Conservation (phyloP, 352 stramenopile species). For the Globisporangium recalcitrans region DNA sequence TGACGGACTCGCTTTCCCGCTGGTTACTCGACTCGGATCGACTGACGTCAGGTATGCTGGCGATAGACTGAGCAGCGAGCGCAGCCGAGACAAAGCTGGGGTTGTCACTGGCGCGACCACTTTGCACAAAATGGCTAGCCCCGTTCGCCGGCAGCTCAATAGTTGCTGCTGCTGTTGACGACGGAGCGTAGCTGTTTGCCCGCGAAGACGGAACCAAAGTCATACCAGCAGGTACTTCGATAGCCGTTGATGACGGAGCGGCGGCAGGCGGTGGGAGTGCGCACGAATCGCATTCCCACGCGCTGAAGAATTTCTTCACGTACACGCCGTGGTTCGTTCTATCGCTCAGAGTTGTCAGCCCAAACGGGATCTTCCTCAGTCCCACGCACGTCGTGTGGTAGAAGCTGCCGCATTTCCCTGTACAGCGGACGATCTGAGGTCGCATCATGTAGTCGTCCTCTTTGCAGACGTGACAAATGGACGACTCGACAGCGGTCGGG, state of each 20-base stretch:
- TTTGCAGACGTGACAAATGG: conserved; percentile 51
- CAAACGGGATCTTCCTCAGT: conserved; percentile 75
- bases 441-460: conserved; percentile 85
- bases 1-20: conserved; percentile 15
- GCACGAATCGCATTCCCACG: conserved; percentile 67
- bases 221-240: conserved; percentile 37
- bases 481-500: conserved; percentile 24
- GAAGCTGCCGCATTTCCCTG: conserved; percentile 35
- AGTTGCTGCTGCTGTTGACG: neutral
- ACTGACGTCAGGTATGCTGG: neutral
- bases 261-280: conserved; percentile 15
- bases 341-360: conserved; percentile 77
- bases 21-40: conserved; percentile 4
- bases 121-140: neutral
- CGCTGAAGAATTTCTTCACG: conserved; percentile 80
- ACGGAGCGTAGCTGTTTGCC: conserved; percentile 18
- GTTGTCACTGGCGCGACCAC: neutral
- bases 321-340: conserved; percentile 75
- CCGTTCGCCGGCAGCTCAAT: neutral
- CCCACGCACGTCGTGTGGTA: conserved; percentile 79
- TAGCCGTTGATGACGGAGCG: neutral
- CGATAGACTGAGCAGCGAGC: neutral
- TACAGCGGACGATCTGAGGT: conserved; percentile 62
- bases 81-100: neutral
- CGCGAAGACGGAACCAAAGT: conserved; percentile 40